phyloP scores from a whole-genome alignment of 495 filamentous ascomycete species.

The Penicillium egyptiacum region DNA sequence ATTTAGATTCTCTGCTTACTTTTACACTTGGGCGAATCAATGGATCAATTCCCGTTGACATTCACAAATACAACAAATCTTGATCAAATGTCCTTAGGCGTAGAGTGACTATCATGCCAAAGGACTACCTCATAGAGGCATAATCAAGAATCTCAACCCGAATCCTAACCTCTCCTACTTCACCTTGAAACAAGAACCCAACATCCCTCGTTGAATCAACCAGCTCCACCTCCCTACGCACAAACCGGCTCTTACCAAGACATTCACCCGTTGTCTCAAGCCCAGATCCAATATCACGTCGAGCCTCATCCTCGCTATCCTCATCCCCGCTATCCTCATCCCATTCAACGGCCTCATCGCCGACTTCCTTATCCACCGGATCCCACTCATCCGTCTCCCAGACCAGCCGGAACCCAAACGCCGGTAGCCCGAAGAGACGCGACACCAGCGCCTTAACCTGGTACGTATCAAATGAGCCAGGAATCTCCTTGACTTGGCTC shows the following conservation, averaged over 20 bases:
- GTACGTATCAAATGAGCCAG: slow-evolving; percentile 76
- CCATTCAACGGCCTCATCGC: slow-evolving; percentile 57
- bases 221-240: slow-evolving; percentile 76
- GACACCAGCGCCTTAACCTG: slow-evolving; percentile 75
- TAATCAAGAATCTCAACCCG: slow-evolving; percentile 55
- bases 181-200: slow-evolving; percentile 77
- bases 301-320: slow-evolving; percentile 54
- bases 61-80: neutral
- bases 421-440: slow-evolving; percentile 62
- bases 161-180: slow-evolving; percentile 57
- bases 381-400: slow-evolving; percentile 87
- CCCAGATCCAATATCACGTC: slow-evolving; percentile 3
- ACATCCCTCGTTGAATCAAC: slow-evolving; percentile 77
- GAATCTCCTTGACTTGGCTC: slow-evolving; percentile 56
- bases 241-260: slow-evolving; percentile 50
- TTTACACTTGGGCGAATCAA: no score
- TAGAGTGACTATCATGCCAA: neutral
- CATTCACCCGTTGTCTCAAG: slow-evolving; percentile 17
- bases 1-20: no score
- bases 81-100: neutral
- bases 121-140: slow-evolving; percentile 8
- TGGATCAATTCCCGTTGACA: no score
- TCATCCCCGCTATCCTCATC: slow-evolving; percentile 49
- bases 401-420: slow-evolving; percentile 63
- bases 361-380: slow-evolving; percentile 57